Percentiles rank a stretch among this genome's conserved stretches.
Evolutionary conservation across 352 stramenopile species (phyloP).

Genomic region (Phytophthora vignae): DNA sequence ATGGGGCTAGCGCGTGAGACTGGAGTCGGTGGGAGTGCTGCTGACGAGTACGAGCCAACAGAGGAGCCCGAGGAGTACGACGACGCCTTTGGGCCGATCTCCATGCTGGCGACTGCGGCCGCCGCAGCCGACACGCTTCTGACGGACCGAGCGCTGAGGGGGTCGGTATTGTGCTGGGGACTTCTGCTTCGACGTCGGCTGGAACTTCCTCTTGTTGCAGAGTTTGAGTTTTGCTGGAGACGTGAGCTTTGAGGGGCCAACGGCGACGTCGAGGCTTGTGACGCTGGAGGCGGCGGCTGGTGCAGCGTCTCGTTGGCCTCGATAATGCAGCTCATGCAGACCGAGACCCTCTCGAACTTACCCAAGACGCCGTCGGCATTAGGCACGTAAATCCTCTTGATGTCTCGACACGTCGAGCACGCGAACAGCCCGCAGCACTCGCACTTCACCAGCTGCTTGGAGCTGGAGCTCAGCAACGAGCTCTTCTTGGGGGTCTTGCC

Average conservation of each 20-base stretch:
- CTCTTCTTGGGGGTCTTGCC: constrained; percentile 48
- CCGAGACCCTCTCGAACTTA: constrained; percentile 49
- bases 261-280: not conserved
- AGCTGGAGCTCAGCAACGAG: constrained; percentile 38
- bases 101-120: constrained; percentile 16
- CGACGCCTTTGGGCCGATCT: constrained; percentile 21
- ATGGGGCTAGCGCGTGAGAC: constrained; percentile 8
- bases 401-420: constrained; percentile 53
- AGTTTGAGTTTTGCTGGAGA: constrained; percentile 10
- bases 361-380: constrained; percentile 48
- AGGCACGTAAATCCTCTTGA: constrained; percentile 57
- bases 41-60: constrained; percentile 25
- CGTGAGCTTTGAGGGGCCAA: not conserved
- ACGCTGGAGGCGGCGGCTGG: not conserved
- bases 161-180: constrained; percentile 14
- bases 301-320: constrained; percentile 42
- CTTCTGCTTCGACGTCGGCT: constrained; percentile 13
- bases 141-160: constrained; percentile 22
- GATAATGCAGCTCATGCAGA: constrained; percentile 55
- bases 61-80: constrained; percentile 34
- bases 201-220: constrained; percentile 24
- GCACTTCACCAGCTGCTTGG: constrained; percentile 55
- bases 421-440: constrained; percentile 57
- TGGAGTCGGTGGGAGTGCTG: constrained; percentile 14
- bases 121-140: constrained; percentile 27